Evolutionary conservation across 2,329 filamentous ascomycete species (phyloP).

Genomic region (Pestalotiopsis sp.): DNA sequence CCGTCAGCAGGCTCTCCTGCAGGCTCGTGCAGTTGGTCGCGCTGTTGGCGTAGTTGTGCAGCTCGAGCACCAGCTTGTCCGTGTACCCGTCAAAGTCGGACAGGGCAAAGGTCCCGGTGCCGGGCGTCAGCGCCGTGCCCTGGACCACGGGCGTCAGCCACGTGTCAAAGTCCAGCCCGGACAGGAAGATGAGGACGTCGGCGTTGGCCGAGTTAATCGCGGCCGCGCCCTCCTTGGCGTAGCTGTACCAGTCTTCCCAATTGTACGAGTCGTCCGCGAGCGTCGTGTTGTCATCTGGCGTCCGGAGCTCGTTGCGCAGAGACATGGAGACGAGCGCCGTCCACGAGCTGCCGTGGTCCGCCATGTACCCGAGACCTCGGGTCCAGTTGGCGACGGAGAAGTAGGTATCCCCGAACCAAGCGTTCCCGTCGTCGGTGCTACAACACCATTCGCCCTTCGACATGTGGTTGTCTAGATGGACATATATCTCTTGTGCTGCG

Average conservation of each 20-base stretch:
- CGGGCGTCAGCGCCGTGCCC: slow-evolving; percentile 48
- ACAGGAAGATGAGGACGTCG: slow-evolving; percentile 58
- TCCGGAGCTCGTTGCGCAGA: slow-evolving; percentile 56
- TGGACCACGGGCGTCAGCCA: slow-evolving; percentile 52
- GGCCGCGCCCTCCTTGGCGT: slow-evolving; percentile 47
- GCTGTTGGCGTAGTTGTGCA: slow-evolving; percentile 62
- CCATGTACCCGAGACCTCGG: slow-evolving; percentile 62
- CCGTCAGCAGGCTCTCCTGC: slow-evolving; percentile 45
- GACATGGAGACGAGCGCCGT: slow-evolving; percentile 48
- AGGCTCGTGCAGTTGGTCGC: slow-evolving; percentile 49
- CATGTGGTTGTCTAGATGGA: slow-evolving; percentile 65
- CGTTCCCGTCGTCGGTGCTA: slow-evolving; percentile 53
- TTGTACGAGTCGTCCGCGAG: slow-evolving; percentile 45
- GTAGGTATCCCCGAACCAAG: slow-evolving; percentile 63
- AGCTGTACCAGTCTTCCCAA: slow-evolving; percentile 58
- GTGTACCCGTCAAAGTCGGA: slow-evolving; percentile 50
- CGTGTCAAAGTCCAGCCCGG: slow-evolving; percentile 60
- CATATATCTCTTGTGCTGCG: slow-evolving; percentile 54
- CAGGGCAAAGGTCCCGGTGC: slow-evolving; percentile 43
- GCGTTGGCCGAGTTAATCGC: slow-evolving; percentile 54
- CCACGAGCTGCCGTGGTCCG: slow-evolving; percentile 54
- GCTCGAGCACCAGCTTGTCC: slow-evolving; percentile 60
- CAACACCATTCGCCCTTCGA: slow-evolving; percentile 63
- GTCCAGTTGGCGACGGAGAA: slow-evolving; percentile 63
- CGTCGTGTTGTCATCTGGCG: slow-evolving; percentile 37